Evolutionary conservation across 2,329 filamentous ascomycete genomes (phyloP).

Genomic region (Teratosphaeria viscida): DNA sequence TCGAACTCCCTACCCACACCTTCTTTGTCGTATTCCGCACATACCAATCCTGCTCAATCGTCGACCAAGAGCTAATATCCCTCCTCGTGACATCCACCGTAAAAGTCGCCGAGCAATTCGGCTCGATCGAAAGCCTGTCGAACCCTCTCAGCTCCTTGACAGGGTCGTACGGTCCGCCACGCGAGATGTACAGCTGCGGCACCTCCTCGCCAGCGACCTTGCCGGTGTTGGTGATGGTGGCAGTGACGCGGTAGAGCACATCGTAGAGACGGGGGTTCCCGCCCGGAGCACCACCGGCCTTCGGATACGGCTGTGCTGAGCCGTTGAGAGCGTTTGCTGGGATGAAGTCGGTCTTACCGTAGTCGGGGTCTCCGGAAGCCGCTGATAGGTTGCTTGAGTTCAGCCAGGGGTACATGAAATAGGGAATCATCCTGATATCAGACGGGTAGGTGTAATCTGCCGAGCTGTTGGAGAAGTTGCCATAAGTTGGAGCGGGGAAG

Average conservation of each 20-base stretch:
- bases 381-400: constrained; percentile 50
- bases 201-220: constrained; percentile 56
- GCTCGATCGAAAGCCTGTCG: constrained; percentile 60
- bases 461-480: constrained; percentile 51
- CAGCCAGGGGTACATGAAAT: constrained; percentile 62
- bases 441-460: constrained; percentile 59
- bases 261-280: constrained; percentile 58
- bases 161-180: constrained; percentile 66
- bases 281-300: constrained; percentile 49
- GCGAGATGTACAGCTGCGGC: constrained; percentile 63
- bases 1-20: constrained; percentile 48
- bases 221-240: constrained; percentile 63
- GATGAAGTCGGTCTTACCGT: constrained; percentile 52
- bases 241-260: constrained; percentile 55
- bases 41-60: constrained; percentile 66
- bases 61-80: constrained; percentile 82
- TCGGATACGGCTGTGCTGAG: constrained; percentile 46
- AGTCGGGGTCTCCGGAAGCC: constrained; percentile 48
- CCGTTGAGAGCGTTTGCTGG: constrained; percentile 48
- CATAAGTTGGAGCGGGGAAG: constrained; percentile 52
- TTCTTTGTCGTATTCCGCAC: constrained; percentile 41
- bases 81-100: constrained; percentile 61
- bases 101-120: constrained; percentile 58
- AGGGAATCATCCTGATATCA: constrained; percentile 42
- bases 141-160: constrained; percentile 65